These are phyloP conservation scores for Trametes elegans DNA, from an alignment of 768 basidiomycete genomes.

Conservation along the genomic window DNA sequence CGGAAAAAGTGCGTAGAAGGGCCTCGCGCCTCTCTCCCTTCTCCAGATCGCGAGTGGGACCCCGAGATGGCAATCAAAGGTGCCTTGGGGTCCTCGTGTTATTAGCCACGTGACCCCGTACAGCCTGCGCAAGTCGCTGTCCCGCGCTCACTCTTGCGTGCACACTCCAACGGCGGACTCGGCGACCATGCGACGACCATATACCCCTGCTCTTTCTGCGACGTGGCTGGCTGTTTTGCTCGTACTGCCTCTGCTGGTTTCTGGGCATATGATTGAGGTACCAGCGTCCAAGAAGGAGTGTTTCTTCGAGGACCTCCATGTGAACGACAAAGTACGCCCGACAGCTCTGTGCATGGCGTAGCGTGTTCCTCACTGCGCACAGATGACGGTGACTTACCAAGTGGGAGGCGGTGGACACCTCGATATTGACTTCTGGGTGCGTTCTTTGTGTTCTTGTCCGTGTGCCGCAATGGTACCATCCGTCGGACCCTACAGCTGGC, in stretches of 20 bases:
- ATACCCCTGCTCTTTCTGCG: conserved; percentile 39
- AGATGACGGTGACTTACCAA: conserved; percentile 99
- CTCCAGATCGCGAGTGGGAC: conserved; percentile 20
- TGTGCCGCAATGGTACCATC: conserved; percentile 9
- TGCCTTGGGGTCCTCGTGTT: conserved; percentile 13
- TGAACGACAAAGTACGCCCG: conserved; percentile 75
- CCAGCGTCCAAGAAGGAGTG: conserved; percentile 84
- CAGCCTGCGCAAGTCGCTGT: conserved; percentile 4
- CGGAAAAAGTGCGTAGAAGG: conserved; percentile 20
- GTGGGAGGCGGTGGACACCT: conserved; percentile 96
- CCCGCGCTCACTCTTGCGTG: not conserved
- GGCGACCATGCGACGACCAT: conserved; percentile 37
- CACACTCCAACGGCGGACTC: not conserved
- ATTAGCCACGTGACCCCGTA: conserved; percentile 7
- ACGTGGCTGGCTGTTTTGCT: conserved; percentile 40
- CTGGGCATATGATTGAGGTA: conserved; percentile 72
- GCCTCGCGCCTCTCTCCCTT: conserved; percentile 13
- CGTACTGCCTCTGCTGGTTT: conserved; percentile 35
- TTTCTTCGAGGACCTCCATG: conserved; percentile 93
- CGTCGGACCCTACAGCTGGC: conserved; percentile 53
- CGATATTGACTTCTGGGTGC: conserved; percentile 97
- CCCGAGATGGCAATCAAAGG: conserved; percentile 22
- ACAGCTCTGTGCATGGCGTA: not conserved
- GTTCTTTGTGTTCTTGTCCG: conserved; percentile 12
- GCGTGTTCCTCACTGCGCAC: not conserved